phyloP scores from a whole-genome alignment of 352 stramenopile genomes.

The Pythium rhizo-oryzae region DNA sequence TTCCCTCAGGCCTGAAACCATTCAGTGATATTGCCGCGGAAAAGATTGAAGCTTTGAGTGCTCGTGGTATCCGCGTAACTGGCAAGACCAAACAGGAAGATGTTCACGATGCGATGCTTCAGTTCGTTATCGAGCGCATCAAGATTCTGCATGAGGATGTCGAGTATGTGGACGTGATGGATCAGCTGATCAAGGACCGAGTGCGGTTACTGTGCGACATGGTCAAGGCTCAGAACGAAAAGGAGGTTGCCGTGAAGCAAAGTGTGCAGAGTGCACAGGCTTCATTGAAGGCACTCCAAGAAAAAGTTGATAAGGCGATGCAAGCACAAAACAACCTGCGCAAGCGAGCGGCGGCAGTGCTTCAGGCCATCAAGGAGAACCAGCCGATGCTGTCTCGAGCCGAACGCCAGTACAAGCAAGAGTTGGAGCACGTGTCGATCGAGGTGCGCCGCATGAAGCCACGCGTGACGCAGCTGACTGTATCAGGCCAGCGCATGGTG shows the following conservation, averaged over 20 bases:
- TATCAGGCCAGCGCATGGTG: slow-evolving; percentile 61
- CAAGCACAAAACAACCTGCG: slow-evolving; percentile 74
- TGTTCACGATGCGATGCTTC: slow-evolving; percentile 68
- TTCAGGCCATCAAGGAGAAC: slow-evolving; percentile 86
- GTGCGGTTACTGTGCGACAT: slow-evolving; percentile 64
- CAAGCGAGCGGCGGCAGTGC: slow-evolving; percentile 68
- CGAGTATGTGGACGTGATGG: slow-evolving; percentile 74
- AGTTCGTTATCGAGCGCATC: slow-evolving; percentile 75
- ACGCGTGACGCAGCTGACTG: slow-evolving; percentile 68
- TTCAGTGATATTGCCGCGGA: slow-evolving; percentile 69
- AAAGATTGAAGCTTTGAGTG: slow-evolving; percentile 53
- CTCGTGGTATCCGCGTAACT: slow-evolving; percentile 63
- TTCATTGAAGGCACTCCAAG: slow-evolving; percentile 45
- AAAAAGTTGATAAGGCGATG: slow-evolving; percentile 63
- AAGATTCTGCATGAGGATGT: slow-evolving; percentile 81
- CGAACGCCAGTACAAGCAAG: slow-evolving; percentile 71
- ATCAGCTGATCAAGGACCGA: slow-evolving; percentile 64
- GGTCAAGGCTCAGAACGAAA: slow-evolving; percentile 50
- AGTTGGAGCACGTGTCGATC: slow-evolving; percentile 65
- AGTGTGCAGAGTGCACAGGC: slow-evolving; percentile 35
- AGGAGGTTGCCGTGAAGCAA: slow-evolving; percentile 44
- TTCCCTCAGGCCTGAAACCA: slow-evolving; percentile 35
- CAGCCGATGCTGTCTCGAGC: slow-evolving; percentile 76
- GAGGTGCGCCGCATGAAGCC: slow-evolving; percentile 74
- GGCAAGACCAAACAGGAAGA: slow-evolving; percentile 65